Percentiles rank a stretch among this genome's conserved stretches.
Evolutionary conservation across 2,329 filamentous ascomycete genomes (phyloP).

Genomic region (Penicillium italicum): DNA sequence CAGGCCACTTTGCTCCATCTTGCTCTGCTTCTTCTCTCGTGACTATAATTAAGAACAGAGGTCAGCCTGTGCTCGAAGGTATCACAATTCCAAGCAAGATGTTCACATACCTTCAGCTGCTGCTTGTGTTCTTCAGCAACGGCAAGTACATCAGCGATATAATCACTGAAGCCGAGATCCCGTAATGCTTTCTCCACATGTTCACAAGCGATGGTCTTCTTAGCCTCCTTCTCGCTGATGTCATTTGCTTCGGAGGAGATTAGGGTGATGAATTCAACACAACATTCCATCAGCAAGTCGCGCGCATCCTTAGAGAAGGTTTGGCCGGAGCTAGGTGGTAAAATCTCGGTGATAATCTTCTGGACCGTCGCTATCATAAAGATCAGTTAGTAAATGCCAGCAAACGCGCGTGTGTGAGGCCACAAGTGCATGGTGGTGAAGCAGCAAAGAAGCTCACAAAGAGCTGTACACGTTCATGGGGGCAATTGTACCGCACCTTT

Average conservation of each 20-base stretch:
- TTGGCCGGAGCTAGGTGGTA: conserved; percentile 70
- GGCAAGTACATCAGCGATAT: conserved; percentile 80
- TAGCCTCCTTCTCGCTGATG: conserved; percentile 96
- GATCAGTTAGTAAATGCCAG: conserved; percentile 8
- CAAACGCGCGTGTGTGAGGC: neutral
- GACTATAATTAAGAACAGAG: conserved; percentile 53
- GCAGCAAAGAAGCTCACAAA: neutral
- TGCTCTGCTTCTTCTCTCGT: conserved; percentile 94
- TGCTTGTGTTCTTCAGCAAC: conserved; percentile 91
- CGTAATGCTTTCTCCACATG: conserved; percentile 94
- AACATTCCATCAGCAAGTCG: conserved; percentile 95
- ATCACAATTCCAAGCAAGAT: neutral
- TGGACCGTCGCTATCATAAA: conserved; percentile 60
- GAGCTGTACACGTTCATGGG: neutral
- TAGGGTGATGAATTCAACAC: conserved; percentile 97
- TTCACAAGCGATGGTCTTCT: conserved; percentile 98
- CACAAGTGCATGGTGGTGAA: neutral
- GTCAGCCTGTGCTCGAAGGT: conserved; percentile 5
- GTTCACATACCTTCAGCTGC: conserved; percentile 71
- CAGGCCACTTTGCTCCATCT: conserved; percentile 91
- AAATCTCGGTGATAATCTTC: conserved; percentile 90
- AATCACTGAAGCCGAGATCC: conserved; percentile 87
- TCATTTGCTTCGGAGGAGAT: conserved; percentile 99
- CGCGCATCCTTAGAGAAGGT: conserved; percentile 93
- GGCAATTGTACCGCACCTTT: conserved; percentile 45